Percentiles rank a stretch among this genome's conserved stretches.
Evolutionary conservation across 177 flowering plant species (phyloP).

Genomic region (Vitis hybrid): DNA sequence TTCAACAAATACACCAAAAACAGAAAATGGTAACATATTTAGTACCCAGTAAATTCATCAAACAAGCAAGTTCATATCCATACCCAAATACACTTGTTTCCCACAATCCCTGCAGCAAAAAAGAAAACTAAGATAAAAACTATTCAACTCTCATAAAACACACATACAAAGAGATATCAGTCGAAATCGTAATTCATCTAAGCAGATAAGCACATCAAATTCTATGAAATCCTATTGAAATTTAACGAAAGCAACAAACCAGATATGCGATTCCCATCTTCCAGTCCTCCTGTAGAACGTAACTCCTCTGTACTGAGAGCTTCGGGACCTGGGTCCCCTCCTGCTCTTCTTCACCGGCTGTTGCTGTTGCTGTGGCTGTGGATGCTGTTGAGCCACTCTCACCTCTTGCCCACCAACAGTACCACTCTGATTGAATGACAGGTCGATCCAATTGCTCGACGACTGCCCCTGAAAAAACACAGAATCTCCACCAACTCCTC

Average conservation of each 20-base stretch:
- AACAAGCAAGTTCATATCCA: slow-evolving; percentile 17
- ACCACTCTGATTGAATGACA: slow-evolving; percentile 28
- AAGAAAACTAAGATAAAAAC: slow-evolving; percentile 1
- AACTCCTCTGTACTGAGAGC: slow-evolving; percentile 94
- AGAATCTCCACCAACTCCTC: slow-evolving; percentile 15
- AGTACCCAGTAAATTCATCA: neutral
- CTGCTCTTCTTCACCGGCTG: slow-evolving; percentile 69
- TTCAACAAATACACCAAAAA: slow-evolving; percentile 5
- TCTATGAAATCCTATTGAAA: neutral
- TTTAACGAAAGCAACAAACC: slow-evolving; percentile 37
- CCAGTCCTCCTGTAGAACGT: slow-evolving; percentile 92
- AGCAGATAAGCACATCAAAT: neutral
- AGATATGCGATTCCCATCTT: slow-evolving; percentile 96
- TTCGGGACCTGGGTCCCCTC: slow-evolving; percentile 87
- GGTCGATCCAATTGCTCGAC: slow-evolving; percentile 48
- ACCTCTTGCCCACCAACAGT: slow-evolving; percentile 8
- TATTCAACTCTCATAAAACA: neutral
- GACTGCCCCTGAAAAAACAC: slow-evolving; percentile 24
- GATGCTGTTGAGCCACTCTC: slow-evolving; percentile 24
- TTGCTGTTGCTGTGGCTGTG: slow-evolving; percentile 23
- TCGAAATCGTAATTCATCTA: neutral
- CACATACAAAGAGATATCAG: neutral
- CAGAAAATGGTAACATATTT: slow-evolving; percentile 3
- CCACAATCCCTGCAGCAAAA: slow-evolving; percentile 81
- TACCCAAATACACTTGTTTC: slow-evolving; percentile 94